phyloP scores from a whole-genome alignment of 2,329 filamentous ascomycete genomes.

The Claviceps sp. region DNA sequence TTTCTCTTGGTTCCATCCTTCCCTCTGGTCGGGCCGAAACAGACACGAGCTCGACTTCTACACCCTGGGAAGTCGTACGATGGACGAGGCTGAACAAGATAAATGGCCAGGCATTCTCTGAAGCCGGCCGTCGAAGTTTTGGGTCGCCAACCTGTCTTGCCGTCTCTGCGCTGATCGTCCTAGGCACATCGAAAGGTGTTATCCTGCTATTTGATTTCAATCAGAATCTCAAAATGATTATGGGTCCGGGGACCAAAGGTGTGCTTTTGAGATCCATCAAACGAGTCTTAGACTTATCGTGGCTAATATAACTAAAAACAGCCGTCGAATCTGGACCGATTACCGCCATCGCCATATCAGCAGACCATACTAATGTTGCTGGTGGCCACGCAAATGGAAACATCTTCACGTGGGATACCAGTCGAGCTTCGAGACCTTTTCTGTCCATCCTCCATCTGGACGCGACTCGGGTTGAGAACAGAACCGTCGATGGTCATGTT shows the following conservation, averaged over 20 bases:
- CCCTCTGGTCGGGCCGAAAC: constrained; percentile 47
- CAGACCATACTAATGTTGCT: constrained; percentile 84
- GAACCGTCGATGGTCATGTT: constrained; percentile 70
- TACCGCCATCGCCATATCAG: constrained; percentile 78
- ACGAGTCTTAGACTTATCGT: constrained; percentile 19
- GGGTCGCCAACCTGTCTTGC: constrained; percentile 81
- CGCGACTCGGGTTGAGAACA: constrained; percentile 46
- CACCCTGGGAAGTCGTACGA: constrained; percentile 91
- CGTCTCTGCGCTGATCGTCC: constrained; percentile 74
- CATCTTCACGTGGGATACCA: constrained; percentile 95
- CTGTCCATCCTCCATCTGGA: constrained; percentile 72
- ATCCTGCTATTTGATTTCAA: constrained; percentile 96
- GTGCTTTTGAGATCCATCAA: constrained; percentile 7
- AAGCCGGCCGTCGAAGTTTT: constrained; percentile 83
- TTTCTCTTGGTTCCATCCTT: constrained; percentile 62
- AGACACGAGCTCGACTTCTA: constrained; percentile 47
- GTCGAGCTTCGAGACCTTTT: constrained; percentile 71
- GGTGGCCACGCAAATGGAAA: constrained; percentile 79
- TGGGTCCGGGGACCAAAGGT: constrained; percentile 88
- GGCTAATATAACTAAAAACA: constrained; percentile 19
- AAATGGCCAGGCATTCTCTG: constrained; percentile 80
- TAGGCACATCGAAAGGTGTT: constrained; percentile 90
- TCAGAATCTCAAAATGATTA: constrained; percentile 85
- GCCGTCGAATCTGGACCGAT: constrained; percentile 84
- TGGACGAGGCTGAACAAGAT: constrained; percentile 93